A percentile compares a stretch with the other conserved stretches of the same genome.
Evolutionary conservation across 257 asterid genomes (phyloP).

Genomic region (Solanum dulcamara): DNA sequence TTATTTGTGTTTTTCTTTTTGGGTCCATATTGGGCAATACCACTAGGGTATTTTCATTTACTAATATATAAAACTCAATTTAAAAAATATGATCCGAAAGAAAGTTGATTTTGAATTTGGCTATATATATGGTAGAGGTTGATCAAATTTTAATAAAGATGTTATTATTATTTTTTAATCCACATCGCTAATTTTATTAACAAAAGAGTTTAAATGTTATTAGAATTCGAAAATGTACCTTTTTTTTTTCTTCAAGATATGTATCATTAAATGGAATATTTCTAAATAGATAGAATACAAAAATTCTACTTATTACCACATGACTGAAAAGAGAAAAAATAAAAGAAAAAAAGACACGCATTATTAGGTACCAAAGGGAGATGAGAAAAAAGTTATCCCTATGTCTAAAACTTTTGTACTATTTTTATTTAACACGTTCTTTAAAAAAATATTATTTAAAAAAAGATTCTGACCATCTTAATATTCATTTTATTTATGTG

Average conservation of each 20-base stretch:
- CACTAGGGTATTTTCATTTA: neutral
- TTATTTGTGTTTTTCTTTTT: neutral
- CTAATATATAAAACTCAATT: neutral
- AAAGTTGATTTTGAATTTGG: neutral
- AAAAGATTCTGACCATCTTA: neutral
- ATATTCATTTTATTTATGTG: neutral
- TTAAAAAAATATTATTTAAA: neutral
- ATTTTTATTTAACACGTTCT: too few species aligned
- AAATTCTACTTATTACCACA: neutral
- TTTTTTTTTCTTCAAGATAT: neutral
- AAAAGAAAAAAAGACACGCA: neutral
- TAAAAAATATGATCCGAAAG: neutral
- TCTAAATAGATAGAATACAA: neutral
- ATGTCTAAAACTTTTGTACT: too few species aligned
- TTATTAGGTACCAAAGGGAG: neutral
- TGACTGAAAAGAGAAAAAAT: neutral
- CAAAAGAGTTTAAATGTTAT: too few species aligned
- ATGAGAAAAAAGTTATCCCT: neutral
- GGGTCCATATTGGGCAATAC: neutral
- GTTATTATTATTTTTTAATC: too few species aligned
- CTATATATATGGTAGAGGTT: neutral
- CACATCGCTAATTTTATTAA: too few species aligned
- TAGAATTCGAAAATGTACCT: neutral
- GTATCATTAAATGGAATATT: neutral
- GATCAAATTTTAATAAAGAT: neutral